Evolutionary conservation across 257 asterid genomes (phyloP), one percentile per base, ranked within the genome.

Genomic region (Henckelia pumila): DNA sequence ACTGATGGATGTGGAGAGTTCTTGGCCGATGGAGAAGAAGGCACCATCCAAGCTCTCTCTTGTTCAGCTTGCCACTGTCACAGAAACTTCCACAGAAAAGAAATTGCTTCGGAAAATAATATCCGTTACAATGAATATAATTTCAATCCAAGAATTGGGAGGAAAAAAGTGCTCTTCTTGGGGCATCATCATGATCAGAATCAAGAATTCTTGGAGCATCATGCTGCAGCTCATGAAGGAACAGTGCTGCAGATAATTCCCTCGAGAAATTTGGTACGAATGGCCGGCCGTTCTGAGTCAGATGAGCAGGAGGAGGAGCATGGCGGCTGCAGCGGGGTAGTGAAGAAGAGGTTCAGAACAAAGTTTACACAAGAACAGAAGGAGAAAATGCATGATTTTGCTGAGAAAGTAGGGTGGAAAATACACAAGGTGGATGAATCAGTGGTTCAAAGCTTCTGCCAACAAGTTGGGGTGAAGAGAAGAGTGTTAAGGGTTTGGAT

Each of bases 331-430:
- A n/a, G n/a, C n/a, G n/a, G n/a, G n/a, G 28, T 70, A 66, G 77
- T 64, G 16, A 82, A 82, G 82, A 82, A 78, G 73, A 76, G 86
- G 68, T 76, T 76, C 58, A 68, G 86, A 25, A 79, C 86, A 40
- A 82, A 82, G 73, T 82, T 82, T 10, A 68, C 77, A 0, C 80
- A 53, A 4, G 86, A 82, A 28, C 86, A 82, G 61, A 82, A 82
- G 78, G 84, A 76, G 76, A 82, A 82, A 79, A 76, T 82, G 86
- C 76, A 73, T 25, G 66, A 61, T 49, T 82, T 82, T 71, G 86
- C 86, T 1, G 86, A 82, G 66, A 79, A 75, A 71, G 84, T 76
- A 49, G 84, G 82, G 47, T 82, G 86, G 86, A 82, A 79, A 67
- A 76, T 82, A 56, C 86, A 79, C 50, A 79, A 74, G 75, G 82